Conservation (phyloP, 371 early-diverging fungal genomes). For the Syncephalastrum racemosum region DNA sequence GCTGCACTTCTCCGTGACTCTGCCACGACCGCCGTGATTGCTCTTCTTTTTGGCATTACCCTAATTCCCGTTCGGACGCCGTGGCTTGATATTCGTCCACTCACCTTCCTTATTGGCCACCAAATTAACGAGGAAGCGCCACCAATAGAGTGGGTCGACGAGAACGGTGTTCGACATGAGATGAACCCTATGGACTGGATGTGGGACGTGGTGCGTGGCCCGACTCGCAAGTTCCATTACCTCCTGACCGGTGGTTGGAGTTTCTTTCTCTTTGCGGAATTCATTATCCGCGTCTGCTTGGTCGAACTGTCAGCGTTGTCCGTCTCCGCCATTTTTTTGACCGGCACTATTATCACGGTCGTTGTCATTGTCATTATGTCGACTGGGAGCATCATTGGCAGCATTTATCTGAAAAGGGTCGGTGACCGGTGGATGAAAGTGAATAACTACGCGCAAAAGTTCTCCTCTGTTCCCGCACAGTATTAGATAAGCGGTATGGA, state of each 20-base stretch:
- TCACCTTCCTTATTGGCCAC: slow-evolving; percentile 26
- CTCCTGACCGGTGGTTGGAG: slow-evolving; percentile 31
- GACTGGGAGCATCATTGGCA: neutral
- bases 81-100: slow-evolving; percentile 26
- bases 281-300: slow-evolving; percentile 36
- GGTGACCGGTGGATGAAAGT: too few relatives aligned
- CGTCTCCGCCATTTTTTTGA: slow-evolving; percentile 28
- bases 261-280: slow-evolving; percentile 33
- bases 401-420: too few relatives aligned
- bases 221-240: slow-evolving; percentile 17
- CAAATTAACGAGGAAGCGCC: slow-evolving; percentile 23
- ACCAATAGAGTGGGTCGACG: slow-evolving; percentile 19
- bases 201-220: slow-evolving; percentile 10
- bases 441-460: too few relatives aligned
- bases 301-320: slow-evolving; percentile 20
- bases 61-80: slow-evolving; percentile 35
- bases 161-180: slow-evolving; percentile 9
- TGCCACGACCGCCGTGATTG: slow-evolving; percentile 32
- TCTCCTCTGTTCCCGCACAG: too few relatives aligned
- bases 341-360: slow-evolving; percentile 31
- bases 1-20: slow-evolving; percentile 42
- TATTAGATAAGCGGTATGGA: too few relatives aligned
- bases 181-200: slow-evolving; percentile 12
- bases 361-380: slow-evolving; percentile 17
- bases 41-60: slow-evolving; percentile 36